phyloP scores from a whole-genome alignment of 768 basidiomycete genomes.

The Atractiella rhizophila region DNA sequence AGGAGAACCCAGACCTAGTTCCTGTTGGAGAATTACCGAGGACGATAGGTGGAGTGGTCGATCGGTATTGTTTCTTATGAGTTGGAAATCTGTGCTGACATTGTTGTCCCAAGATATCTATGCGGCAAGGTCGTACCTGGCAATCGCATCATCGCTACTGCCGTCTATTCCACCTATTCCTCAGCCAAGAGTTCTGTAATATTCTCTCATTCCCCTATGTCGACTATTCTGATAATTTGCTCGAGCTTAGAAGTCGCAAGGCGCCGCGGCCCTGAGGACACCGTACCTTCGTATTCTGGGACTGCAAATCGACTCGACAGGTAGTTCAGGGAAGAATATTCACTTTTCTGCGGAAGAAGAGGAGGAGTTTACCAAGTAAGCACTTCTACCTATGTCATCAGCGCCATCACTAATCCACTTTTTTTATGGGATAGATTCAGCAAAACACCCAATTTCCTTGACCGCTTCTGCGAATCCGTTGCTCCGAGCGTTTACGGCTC shows the following conservation, averaged over 20 bases:
- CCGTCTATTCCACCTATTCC: conserved; percentile 90
- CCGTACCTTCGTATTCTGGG: conserved; percentile 86
- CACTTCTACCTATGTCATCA: no score
- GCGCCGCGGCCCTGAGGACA: conserved; percentile 68
- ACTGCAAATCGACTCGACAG: conserved; percentile 61
- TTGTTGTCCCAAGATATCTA: conserved; percentile 28
- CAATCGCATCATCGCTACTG: conserved; percentile 79
- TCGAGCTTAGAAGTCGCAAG: conserved; percentile 24
- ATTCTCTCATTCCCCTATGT: neutral
- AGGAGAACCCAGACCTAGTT: conserved; percentile 98
- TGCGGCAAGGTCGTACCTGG: conserved; percentile 87
- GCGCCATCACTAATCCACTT: no score
- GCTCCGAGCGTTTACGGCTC: conserved; percentile 94
- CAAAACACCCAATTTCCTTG: conserved; percentile 66
- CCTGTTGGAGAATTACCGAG: conserved; percentile 92
- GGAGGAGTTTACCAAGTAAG: conserved; percentile 71
- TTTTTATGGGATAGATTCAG: no score
- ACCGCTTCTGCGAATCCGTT: conserved; percentile 75
- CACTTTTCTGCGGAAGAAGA: conserved; percentile 80
- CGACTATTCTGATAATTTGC: neutral
- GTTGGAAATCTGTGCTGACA: neutral
- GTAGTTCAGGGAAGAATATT: conserved; percentile 32
- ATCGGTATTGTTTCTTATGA: no score
- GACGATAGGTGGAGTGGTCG: conserved; percentile 35
- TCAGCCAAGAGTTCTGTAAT: conserved; percentile 39